These are phyloP conservation scores for Moringa oleifera DNA, from an alignment of 345 rosid species.

Conservation along the genomic window DNA sequence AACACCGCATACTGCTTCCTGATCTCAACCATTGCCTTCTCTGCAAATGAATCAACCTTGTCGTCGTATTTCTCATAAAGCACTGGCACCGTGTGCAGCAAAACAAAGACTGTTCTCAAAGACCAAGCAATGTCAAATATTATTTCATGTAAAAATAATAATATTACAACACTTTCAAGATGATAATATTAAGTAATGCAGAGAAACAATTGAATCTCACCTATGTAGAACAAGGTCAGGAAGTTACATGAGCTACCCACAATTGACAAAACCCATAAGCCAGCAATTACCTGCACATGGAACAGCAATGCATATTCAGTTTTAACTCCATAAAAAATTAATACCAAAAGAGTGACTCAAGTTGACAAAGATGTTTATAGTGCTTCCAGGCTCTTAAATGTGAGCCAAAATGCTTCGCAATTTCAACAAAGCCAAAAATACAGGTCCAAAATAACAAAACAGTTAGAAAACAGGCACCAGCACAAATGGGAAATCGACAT, in stretches of 20 bases:
- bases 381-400: not conserved
- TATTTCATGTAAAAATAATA: not conserved
- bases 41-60: conserved; percentile 65
- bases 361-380: not conserved
- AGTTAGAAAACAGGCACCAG: not conserved
- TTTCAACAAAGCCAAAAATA: not conserved
- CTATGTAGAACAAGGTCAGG: conserved; percentile 66
- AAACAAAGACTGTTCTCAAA: conserved; percentile 46
- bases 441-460: too few species aligned
- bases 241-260: conserved; percentile 74
- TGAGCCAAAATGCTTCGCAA: not conserved
- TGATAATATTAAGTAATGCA: not conserved
- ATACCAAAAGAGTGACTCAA: too few species aligned
- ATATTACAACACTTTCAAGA: not conserved
- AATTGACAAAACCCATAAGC: conserved; percentile 70
- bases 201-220: conserved; percentile 28
- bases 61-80: conserved; percentile 85
- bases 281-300: conserved; percentile 50
- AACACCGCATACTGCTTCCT: conserved; percentile 78
- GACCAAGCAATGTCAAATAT: not conserved
- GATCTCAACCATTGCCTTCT: conserved; percentile 68
- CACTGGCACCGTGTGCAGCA: conserved; percentile 64
- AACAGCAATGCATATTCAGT: not conserved
- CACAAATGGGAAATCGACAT: conserved; percentile 19
- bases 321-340: not conserved